A percentile compares a stretch with the other conserved stretches of the same genome.
These are phyloP conservation scores for Candida bentonensis DNA, from an alignment of 805 yeast species.

Conservation along the genomic window DNA sequence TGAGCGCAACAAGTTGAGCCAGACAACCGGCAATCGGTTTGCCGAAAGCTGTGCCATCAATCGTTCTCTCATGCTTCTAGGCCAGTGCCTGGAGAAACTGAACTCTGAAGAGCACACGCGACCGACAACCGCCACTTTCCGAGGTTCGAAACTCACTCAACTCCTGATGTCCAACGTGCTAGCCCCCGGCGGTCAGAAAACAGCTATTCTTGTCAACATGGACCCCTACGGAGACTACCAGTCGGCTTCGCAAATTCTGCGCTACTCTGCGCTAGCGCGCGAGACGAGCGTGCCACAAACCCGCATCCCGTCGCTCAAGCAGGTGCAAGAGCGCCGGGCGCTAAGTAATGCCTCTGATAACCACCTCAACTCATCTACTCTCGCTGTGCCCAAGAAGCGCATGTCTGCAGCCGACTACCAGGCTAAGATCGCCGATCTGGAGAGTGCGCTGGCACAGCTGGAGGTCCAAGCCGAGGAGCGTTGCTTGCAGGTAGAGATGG, in stretches of 20 bases:
- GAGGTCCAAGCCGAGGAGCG: constrained; percentile 6
- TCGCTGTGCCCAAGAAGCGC: neutral
- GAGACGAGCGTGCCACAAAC: constrained; percentile 11
- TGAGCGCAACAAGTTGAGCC: constrained; percentile 34
- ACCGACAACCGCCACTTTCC: constrained; percentile 27
- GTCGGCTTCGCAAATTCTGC: constrained; percentile 18
- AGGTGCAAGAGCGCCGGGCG: constrained; percentile 1
- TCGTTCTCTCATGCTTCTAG: constrained; percentile 35
- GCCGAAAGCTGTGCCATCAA: constrained; percentile 37
- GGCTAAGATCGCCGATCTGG: neutral
- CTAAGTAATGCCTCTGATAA: neutral
- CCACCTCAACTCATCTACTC: neutral
- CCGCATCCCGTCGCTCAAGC: constrained; percentile 6
- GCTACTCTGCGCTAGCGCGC: constrained; percentile 19
- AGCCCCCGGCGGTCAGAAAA: constrained; percentile 16
- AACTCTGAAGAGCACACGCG: constrained; percentile 15
- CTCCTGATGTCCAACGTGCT: constrained; percentile 33
- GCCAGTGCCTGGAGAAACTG: constrained; percentile 33
- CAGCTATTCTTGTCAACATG: constrained; percentile 25
- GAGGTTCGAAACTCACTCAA: constrained; percentile 33
- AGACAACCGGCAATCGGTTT: constrained; percentile 30
- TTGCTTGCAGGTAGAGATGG: constrained; percentile 10
- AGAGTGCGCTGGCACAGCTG: neutral
- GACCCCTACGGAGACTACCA: constrained; percentile 28
- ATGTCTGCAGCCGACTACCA: neutral